phyloP scores from a whole-genome alignment of 495 filamentous ascomycete genomes.

The Neurospora intermedia region DNA sequence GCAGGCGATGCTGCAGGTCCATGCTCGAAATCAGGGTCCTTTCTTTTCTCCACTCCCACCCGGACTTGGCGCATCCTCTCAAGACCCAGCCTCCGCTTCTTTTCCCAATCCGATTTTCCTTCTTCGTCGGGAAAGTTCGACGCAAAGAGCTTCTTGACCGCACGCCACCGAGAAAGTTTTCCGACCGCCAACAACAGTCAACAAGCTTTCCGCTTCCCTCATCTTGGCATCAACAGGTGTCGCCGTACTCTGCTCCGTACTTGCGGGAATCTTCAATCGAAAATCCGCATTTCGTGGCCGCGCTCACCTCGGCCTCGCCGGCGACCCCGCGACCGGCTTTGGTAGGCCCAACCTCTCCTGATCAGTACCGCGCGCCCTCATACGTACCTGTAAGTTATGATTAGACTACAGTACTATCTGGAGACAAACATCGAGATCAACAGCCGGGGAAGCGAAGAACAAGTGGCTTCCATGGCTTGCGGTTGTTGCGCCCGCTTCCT shows the following conservation, averaged over 20 bases:
- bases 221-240: not conserved
- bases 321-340: not conserved
- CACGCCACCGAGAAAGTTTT: not conserved
- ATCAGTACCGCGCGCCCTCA: no score
- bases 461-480: not conserved
- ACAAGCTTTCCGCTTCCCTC: not conserved
- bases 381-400: not conserved
- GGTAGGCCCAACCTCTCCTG: no score
- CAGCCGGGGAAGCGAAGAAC: not conserved
- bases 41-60: no score
- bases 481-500: no score
- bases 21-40: no score
- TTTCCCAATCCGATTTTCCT: not conserved
- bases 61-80: not conserved
- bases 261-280: not conserved
- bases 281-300: no score
- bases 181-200: not conserved
- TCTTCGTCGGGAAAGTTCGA: no score
- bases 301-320: no score
- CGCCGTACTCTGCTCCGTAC: not conserved
- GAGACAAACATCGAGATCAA: not conserved
- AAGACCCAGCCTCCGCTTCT: not conserved
- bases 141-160: no score
- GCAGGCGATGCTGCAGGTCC: no score
- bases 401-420: not conserved